phyloP scores from a whole-genome alignment of 139 green algal genomes.

The Chlorella sp. region DNA sequence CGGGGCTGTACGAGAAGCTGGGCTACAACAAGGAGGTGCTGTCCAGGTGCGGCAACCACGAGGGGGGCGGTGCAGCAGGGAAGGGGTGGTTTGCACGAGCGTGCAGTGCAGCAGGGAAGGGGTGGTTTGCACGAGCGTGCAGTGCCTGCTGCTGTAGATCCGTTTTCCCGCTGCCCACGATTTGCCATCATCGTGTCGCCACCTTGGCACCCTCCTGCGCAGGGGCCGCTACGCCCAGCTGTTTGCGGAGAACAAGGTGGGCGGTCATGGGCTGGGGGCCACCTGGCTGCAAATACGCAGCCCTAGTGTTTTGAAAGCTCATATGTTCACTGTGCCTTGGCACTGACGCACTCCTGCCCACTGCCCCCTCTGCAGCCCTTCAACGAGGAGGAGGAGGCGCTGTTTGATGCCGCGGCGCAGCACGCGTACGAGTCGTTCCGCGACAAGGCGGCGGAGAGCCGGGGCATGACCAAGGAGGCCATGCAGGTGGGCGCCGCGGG shows the following conservation, averaged over 20 bases:
- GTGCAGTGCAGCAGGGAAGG: too few relatives aligned
- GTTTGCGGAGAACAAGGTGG: conserved; percentile 48
- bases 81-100: neutral
- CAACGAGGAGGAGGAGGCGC: conserved; percentile 77
- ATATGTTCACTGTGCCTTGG: too few relatives aligned
- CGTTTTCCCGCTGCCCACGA: too few relatives aligned
- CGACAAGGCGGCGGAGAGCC: conserved; percentile 69
- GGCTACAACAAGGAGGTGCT: conserved; percentile 87
- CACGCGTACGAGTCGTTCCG: conserved; percentile 91
- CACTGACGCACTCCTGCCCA: too few relatives aligned
- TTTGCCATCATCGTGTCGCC: neutral
- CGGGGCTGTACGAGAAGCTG: conserved; percentile 84
- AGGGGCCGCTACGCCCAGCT: conserved; percentile 77
- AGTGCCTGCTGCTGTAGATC: too few relatives aligned
- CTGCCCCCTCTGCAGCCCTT: conserved; percentile 55
- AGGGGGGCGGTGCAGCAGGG: neutral
- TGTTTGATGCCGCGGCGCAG: conserved; percentile 81
- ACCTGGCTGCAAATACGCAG: too few relatives aligned
- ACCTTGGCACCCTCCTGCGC: neutral
- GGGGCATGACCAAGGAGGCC: conserved; percentile 65
- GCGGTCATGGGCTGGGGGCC: too few relatives aligned
- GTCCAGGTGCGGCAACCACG: conserved; percentile 55
- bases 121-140: neutral
- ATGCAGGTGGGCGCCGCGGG: conserved; percentile 38
- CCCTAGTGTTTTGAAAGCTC: too few relatives aligned